A percentile compares a stretch with the other conserved stretches of the same genome.
phyloP scores from a whole-genome alignment of 2,329 filamentous ascomycete genomes.

The Diaporthe citriasiana region DNA sequence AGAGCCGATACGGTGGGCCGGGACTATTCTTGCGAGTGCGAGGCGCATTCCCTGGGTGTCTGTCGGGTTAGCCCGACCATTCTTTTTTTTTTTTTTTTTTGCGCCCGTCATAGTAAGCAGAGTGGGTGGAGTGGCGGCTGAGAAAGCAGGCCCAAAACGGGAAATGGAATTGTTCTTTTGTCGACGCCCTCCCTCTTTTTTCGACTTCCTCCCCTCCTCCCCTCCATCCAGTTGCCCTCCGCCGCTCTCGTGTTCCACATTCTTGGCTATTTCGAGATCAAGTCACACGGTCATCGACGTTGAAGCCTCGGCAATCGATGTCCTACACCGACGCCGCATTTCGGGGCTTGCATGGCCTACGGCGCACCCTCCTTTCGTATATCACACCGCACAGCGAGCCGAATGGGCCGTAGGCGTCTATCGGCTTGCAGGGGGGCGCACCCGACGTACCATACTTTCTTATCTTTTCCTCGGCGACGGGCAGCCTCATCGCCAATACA shows the following conservation, averaged over 20 bases:
- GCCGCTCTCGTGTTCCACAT: background rate
- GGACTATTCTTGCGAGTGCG: constrained; percentile 25
- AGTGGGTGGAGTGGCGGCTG: constrained; percentile 12
- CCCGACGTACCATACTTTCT: constrained; percentile 5
- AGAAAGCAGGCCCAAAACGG: constrained; percentile 14
- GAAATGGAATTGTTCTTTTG: constrained; percentile 15
- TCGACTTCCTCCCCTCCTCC: constrained; percentile 3
- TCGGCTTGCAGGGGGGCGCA: constrained; percentile 6
- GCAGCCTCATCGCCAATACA: constrained; percentile 11
- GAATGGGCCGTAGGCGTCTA: constrained; percentile 23
- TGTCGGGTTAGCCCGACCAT: constrained; percentile 22
- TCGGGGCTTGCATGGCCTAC: constrained; percentile 17
- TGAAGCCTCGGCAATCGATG: constrained; percentile 10
- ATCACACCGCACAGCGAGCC: constrained; percentile 18
- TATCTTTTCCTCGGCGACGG: constrained; percentile 6
- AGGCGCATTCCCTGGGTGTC: constrained; percentile 8
- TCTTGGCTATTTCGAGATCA: constrained; percentile 21
- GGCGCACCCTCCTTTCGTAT: constrained; percentile 21
- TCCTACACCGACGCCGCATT: constrained; percentile 7
- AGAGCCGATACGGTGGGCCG: constrained; percentile 26
- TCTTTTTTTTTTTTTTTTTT: constrained; percentile 24
- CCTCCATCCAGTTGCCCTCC: background rate
- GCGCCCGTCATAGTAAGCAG: constrained; percentile 29
- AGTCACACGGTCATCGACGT: constrained; percentile 24
- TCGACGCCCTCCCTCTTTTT: constrained; percentile 14